Base-by-base conservation (phyloP, 1,284 basidiomycete genomes). In the Trichosporon faecale region DNA sequence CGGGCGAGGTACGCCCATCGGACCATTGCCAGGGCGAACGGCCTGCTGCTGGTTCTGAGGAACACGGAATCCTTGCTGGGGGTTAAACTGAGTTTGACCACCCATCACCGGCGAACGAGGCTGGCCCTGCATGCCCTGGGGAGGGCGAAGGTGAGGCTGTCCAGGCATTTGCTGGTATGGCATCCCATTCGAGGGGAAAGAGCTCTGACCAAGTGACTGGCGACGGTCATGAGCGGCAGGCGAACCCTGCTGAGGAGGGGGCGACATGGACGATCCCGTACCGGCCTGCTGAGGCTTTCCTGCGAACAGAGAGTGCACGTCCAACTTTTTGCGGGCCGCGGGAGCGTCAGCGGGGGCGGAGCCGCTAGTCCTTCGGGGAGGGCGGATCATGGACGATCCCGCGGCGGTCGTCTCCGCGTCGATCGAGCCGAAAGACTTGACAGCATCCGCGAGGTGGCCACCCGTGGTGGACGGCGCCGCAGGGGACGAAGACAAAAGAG, bases 401-500 rank as follows among this genome's bases (percentile, higher is more conserved):
- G 75, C 71, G 84, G 85, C 83, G 6, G 76, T 73, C 5, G 75
- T 74, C 66, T 81, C 81, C 14, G 88, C 88, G 65, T 87, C 88
- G 61, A 93, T 88, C 23, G 90, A 86, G 77, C 92, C 91, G 82
- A 94, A 94, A 49, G 90, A 88, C 82, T 90, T 91, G 77, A 93
- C 89, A 73, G 86, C 77, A 66, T 82, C 79, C 31, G 77, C 75
- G 40, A 85, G 77, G 71, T 84, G 82, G 57, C 76, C 68, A 25
- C 84, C 84, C 7, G 81, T 83, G 9, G 77, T 79, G 11, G 80
- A 81, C 6, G 82, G 82, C n/a, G 81, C 81, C 12, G 84, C 84
- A 0, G 84, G 84, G 0, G 83, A 84, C 5, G 83, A 84, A 2
- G 84, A 84, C 33, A 85, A 74, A 37, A 79, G 68, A 0, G 82